A percentile compares a stretch with the other conserved stretches of the same genome.
Conservation (phyloP, 768 basidiomycete species). For the Kwoniella sp. region DNA sequence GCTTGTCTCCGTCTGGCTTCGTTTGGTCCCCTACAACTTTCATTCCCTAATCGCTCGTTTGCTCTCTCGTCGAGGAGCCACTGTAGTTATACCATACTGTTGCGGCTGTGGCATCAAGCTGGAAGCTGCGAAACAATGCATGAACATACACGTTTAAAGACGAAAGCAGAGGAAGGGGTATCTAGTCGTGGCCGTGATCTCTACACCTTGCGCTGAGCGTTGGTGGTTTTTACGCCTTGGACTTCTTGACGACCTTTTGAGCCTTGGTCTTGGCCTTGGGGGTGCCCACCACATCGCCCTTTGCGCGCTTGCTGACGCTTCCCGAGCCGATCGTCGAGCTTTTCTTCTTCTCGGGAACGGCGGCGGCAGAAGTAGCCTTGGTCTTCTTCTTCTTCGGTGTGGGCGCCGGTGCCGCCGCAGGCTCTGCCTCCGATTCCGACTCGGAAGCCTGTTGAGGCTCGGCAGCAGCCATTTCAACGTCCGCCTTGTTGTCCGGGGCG, state of each 20-base stretch:
- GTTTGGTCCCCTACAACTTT: too few species aligned
- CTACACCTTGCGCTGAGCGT: too few species aligned
- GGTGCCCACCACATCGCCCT: neutral
- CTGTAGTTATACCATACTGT: too few species aligned
- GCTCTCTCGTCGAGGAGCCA: too few species aligned
- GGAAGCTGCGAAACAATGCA: too few species aligned
- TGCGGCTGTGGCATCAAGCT: too few species aligned
- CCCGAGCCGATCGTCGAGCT: slow-evolving; percentile 14
- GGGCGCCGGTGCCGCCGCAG: neutral
- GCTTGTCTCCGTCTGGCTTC: too few species aligned
- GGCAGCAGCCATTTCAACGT: slow-evolving; percentile 45
- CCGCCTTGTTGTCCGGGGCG: slow-evolving; percentile 33
- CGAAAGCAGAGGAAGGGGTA: too few species aligned
- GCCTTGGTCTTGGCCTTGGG: slow-evolving; percentile 7
- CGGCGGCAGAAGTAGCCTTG: neutral
- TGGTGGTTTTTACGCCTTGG: too few species aligned
- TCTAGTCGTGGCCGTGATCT: too few species aligned
- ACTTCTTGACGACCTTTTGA: neutral
- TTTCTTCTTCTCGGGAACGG: slow-evolving; percentile 22
- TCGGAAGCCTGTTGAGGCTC: slow-evolving; percentile 1
- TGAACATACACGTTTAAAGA: too few species aligned
- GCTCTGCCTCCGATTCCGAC: slow-evolving; percentile 3
- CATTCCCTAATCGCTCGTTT: too few species aligned
- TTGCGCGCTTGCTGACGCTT: slow-evolving; percentile 5
- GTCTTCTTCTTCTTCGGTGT: slow-evolving; percentile 8